Evolutionary conservation across 148 eudicot genomes (phyloP).

Genomic region (Camellia sinensis): DNA sequence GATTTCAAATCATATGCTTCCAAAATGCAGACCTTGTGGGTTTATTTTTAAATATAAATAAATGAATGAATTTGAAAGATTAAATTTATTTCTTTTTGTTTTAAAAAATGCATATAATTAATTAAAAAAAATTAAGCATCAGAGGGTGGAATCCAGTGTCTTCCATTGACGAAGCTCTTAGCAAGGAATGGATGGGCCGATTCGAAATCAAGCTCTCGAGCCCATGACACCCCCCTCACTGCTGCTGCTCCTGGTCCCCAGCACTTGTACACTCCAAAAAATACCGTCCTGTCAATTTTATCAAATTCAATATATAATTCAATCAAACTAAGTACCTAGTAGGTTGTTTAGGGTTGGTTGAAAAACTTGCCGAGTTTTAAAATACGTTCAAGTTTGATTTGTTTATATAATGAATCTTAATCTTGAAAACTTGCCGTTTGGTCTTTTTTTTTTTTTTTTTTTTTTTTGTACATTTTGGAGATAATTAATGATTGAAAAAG

Average conservation of each 20-base stretch:
- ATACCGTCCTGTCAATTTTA: constrained; percentile 54
- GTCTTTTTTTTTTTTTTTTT: too few species aligned
- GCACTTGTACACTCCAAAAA: constrained; percentile 88
- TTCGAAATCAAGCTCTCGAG: constrained; percentile 71
- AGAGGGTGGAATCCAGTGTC: constrained; percentile 83
- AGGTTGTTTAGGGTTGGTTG: too few species aligned
- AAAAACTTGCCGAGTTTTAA: too few species aligned
- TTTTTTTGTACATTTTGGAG: too few species aligned
- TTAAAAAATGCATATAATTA: neutral
- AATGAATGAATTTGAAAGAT: neutral
- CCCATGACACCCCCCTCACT: constrained; percentile 71
- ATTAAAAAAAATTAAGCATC: constrained; percentile 49
- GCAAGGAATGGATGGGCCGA: constrained; percentile 79
- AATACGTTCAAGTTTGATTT: too few species aligned
- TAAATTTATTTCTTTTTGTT: too few species aligned
- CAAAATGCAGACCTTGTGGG: too few species aligned
- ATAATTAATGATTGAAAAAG: too few species aligned
- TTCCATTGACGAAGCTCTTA: constrained; percentile 94
- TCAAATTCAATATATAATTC: too few species aligned
- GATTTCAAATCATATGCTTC: neutral
- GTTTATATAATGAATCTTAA: too few species aligned
- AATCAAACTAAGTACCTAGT: too few species aligned
- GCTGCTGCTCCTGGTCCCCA: constrained; percentile 90
- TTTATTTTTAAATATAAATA: neutral
- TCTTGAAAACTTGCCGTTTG: too few species aligned